Base-by-base conservation (phyloP, 1,284 basidiomycete species). In the Melanopsichium pennsylvanicum region DNA sequence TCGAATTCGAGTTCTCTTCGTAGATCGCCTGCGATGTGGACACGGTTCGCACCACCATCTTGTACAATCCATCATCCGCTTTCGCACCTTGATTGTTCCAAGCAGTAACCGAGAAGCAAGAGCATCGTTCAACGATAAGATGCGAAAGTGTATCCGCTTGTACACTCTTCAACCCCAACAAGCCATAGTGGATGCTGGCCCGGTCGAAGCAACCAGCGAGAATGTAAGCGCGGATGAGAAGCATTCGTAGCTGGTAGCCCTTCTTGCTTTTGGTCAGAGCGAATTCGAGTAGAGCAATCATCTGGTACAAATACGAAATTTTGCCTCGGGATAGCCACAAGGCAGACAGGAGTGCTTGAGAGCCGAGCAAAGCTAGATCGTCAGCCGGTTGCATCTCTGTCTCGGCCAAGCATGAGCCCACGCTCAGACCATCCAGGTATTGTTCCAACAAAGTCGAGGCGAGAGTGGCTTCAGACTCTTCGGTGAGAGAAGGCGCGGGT, bases 351-450 rank as follows among this genome's bases (percentile, higher is more conserved):
- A 88, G 84, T 2, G 86, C 85, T 72, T 89, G 89, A 1, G 85
- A 88, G 5, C 88, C 87, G 12, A 95, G 83, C 22, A 93, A 84
- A 9, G 86, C 88, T 25, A 94, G 84, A 72, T 94, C 93, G 74
- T 95, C 93, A 2, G 87, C 90, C 15, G 89, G 90, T 74, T 95
- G 93, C 38, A 93, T 84, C 72, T 95, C 92, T 0, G 90, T 90
- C 4, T 85, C 81, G 2, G 88, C 86, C 18, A 93, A 13, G 2
- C 84, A 46, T 85, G 83, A 43, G 83, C 83, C 91, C 3, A 91
- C 83, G 15, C 85, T 82, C 13, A 93, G 84, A 8, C 85, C 88
- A 3, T 84, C 81, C 9, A 85, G 79, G 76, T 88, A 90, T 29
- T 84, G 77, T 22, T 82, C 22, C 18, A 66, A 23, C 22, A 50